Conservation (phyloP, 352 stramenopile genomes). For the Phytophthora colocasiae region DNA sequence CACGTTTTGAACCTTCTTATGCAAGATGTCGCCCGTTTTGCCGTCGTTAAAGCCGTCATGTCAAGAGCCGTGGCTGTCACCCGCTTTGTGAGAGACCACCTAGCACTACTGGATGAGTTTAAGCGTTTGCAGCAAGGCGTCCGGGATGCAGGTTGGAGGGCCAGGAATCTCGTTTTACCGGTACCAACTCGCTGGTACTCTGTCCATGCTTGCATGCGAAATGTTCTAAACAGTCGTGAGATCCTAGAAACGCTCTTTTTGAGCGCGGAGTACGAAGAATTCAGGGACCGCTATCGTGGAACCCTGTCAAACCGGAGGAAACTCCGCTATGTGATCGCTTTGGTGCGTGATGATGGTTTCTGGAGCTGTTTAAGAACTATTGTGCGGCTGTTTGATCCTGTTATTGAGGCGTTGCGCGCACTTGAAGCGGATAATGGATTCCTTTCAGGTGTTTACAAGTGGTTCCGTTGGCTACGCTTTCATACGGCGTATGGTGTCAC, state of each 20-base stretch:
- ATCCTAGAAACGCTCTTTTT: neutral
- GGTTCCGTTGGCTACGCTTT: slow-evolving; percentile 3
- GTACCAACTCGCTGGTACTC: neutral
- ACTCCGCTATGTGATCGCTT: neutral
- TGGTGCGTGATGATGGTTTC: neutral
- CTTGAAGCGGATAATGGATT: slow-evolving; percentile 1
- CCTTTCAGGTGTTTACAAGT: neutral
- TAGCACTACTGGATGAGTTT: neutral
- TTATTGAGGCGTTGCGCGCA: neutral
- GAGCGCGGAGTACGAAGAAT: neutral
- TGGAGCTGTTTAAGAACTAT: slow-evolving; percentile 4
- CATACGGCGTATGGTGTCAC: neutral
- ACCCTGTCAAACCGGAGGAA: neutral
- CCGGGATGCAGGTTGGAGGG: neutral
- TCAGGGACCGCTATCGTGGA: neutral
- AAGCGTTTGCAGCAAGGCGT: neutral
- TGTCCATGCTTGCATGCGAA: neutral
- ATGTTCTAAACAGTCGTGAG: neutral
- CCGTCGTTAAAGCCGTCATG: neutral
- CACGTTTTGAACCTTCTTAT: neutral
- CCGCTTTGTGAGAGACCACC: neutral
- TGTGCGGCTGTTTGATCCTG: neutral
- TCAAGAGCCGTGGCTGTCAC: neutral
- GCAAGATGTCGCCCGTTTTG: neutral
- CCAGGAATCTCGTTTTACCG: neutral